These are phyloP conservation scores for Colletotrichum limetticola DNA, from an alignment of 2,329 filamentous ascomycete species.

Conservation along the genomic window DNA sequence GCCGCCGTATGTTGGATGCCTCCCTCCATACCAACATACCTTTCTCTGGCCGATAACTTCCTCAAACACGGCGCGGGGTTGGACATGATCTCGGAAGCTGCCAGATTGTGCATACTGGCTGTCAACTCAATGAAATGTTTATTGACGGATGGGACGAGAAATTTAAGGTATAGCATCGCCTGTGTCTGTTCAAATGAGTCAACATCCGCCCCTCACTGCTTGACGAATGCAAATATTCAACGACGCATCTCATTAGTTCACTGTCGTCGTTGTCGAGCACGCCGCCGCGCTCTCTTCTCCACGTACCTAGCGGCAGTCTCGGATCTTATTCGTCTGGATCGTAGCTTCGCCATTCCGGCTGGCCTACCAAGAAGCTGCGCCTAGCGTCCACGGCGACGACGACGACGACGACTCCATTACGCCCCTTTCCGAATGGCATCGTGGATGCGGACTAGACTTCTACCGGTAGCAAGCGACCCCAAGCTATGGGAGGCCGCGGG, in stretches of 20 bases:
- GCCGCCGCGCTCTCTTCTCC: constrained; percentile 10
- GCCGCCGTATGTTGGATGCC: neutral
- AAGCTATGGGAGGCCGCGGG: neutral
- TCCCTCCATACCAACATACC: neutral
- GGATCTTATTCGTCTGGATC: constrained; percentile 20
- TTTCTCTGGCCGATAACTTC: neutral
- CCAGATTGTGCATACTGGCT: neutral
- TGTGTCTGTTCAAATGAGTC: neutral
- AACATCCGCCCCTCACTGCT: neutral
- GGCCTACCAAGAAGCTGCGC: neutral
- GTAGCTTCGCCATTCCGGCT: constrained; percentile 21
- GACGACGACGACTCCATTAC: neutral
- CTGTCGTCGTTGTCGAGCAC: constrained; percentile 5
- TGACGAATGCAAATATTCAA: constrained; percentile 23
- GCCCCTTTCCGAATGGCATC: neutral
- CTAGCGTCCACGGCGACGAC: neutral
- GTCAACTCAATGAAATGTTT: neutral
- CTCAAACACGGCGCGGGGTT: neutral
- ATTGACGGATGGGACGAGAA: neutral
- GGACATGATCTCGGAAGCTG: neutral
- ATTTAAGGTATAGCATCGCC: neutral
- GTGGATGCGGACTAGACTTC: neutral
- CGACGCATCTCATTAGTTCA: constrained; percentile 12
- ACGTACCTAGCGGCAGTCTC: neutral
- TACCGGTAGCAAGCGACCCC: neutral